phyloP scores from a whole-genome alignment of 768 basidiomycete genomes.

The Strobilomyces dryophilus region DNA sequence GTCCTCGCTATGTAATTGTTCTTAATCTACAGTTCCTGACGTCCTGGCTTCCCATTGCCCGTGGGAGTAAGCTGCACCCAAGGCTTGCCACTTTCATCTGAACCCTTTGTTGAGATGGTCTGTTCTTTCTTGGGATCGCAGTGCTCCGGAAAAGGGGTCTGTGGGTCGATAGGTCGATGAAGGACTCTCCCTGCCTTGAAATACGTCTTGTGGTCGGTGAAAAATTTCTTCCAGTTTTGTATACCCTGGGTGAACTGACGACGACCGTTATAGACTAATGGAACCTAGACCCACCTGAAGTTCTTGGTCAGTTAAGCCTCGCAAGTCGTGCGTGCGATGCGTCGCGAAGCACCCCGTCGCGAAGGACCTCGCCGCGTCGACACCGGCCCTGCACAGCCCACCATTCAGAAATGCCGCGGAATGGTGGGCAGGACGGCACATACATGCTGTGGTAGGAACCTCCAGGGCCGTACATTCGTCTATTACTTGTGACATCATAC shows the following conservation, averaged over 20 bases:
- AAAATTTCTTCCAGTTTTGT: slow-evolving; percentile 89
- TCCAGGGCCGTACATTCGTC: slow-evolving; percentile 80
- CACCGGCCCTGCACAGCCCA: slow-evolving; percentile 57
- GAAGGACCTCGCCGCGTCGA: slow-evolving; percentile 89
- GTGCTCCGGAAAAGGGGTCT: slow-evolving; percentile 67
- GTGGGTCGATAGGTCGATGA: slow-evolving; percentile 74
- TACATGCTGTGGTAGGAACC: slow-evolving; percentile 78
- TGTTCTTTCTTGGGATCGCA: slow-evolving; percentile 62
- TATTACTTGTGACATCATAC: slow-evolving; percentile 82
- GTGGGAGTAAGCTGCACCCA: slow-evolving; percentile 17
- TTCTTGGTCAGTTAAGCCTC: slow-evolving; percentile 73
- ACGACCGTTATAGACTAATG: background rate
- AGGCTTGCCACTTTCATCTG: slow-evolving; percentile 28
- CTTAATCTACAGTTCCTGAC: slow-evolving; percentile 30
- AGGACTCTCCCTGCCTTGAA: slow-evolving; percentile 69
- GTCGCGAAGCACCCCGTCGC: slow-evolving; percentile 90
- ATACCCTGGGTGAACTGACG: slow-evolving; percentile 49
- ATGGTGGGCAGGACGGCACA: slow-evolving; percentile 12
- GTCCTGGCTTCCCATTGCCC: slow-evolving; percentile 11
- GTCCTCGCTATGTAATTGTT: slow-evolving; percentile 9
- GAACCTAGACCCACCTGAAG: slow-evolving; percentile 47
- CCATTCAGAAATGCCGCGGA: slow-evolving; percentile 23
- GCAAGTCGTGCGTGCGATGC: slow-evolving; percentile 87
- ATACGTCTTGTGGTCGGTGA: slow-evolving; percentile 77
- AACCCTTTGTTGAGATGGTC: slow-evolving; percentile 25